phyloP scores from a whole-genome alignment of 2,329 filamentous ascomycete genomes.

The Trichothecium roseum region DNA sequence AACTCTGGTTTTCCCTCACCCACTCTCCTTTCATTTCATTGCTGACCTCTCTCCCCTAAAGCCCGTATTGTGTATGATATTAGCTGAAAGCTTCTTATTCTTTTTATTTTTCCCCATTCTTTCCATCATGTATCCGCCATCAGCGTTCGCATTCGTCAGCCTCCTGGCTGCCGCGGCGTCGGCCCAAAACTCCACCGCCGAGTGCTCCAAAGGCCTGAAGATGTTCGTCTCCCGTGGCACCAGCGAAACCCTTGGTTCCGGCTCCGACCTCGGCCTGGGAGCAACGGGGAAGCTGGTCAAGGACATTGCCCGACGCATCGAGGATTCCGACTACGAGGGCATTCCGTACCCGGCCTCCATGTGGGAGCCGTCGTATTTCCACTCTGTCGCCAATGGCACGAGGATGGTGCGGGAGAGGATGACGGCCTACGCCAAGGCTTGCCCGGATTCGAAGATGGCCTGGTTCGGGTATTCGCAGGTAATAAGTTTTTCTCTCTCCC shows the following conservation, averaged over 20 bases:
- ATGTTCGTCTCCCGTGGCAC: constrained; percentile 4
- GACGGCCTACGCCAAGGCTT: constrained; percentile 2
- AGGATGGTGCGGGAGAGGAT: constrained; percentile 1
- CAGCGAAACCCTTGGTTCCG: not conserved
- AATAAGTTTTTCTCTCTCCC: not conserved
- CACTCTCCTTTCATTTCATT: too few species aligned
- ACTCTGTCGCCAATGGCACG: constrained; percentile 3
- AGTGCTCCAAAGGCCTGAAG: constrained; percentile 2
- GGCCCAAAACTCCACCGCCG: not conserved
- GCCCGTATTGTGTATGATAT: too few species aligned
- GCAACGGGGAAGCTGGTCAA: constrained; percentile 1
- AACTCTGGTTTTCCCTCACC: too few species aligned
- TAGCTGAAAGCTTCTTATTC: too few species aligned
- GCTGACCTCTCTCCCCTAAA: too few species aligned
- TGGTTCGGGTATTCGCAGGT: constrained; percentile 5
- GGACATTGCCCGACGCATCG: not conserved
- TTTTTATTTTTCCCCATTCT: too few species aligned
- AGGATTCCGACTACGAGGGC: constrained; percentile 1
- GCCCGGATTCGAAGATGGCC: constrained; percentile 3
- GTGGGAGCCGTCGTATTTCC: not conserved
- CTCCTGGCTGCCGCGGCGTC: constrained; percentile 1
- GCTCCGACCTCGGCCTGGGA: constrained; percentile 1
- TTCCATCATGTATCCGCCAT: constrained; percentile 3
- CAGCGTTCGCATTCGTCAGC: not conserved
- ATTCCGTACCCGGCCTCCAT: constrained; percentile 1